Evolutionary conservation across 352 stramenopile species (phyloP).

Genomic region (Phytophthora sp.): DNA sequence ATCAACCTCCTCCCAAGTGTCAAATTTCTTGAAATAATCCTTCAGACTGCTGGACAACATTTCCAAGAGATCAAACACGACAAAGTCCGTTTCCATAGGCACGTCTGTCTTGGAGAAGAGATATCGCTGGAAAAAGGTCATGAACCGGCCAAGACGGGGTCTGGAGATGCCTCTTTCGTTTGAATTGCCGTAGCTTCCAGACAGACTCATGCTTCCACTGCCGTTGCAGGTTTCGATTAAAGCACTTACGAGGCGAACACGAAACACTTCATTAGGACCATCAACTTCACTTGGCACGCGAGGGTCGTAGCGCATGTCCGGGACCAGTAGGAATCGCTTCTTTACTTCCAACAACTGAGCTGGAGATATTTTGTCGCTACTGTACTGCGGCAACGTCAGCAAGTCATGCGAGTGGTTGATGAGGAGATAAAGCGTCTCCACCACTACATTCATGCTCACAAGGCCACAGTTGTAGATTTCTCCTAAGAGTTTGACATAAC

Average conservation of each 20-base stretch:
- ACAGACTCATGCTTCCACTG: conserved; percentile 20
- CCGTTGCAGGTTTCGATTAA: conserved; percentile 90
- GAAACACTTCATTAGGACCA: conserved; percentile 92
- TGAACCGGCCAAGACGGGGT: conserved; percentile 87
- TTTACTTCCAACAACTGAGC: conserved; percentile 67
- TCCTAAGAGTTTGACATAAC: conserved; percentile 92
- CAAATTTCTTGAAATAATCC: conserved; percentile 73
- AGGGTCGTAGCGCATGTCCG: conserved; percentile 84
- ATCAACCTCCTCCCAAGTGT: conserved; percentile 84
- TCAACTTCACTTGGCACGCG: conserved; percentile 91
- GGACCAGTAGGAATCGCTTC: conserved; percentile 66
- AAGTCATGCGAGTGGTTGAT: conserved; percentile 97
- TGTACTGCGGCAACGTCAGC: conserved; percentile 67
- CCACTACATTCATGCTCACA: conserved; percentile 91
- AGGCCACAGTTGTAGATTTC: conserved; percentile 94
- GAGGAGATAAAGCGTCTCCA: conserved; percentile 95
- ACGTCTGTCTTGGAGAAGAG: conserved; percentile 95
- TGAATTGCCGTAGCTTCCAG: conserved; percentile 29
- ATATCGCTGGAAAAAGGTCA: conserved; percentile 96
- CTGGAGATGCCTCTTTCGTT: conserved; percentile 88
- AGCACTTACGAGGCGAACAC: conserved; percentile 93
- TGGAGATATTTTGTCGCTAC: conserved; percentile 30
- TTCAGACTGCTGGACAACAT: conserved; percentile 57
- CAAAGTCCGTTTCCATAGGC: conserved; percentile 94
- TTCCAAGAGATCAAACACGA: conserved; percentile 87